Conservation (phyloP, 495 filamentous ascomycete genomes). For the Daldinia bambusicola region DNA sequence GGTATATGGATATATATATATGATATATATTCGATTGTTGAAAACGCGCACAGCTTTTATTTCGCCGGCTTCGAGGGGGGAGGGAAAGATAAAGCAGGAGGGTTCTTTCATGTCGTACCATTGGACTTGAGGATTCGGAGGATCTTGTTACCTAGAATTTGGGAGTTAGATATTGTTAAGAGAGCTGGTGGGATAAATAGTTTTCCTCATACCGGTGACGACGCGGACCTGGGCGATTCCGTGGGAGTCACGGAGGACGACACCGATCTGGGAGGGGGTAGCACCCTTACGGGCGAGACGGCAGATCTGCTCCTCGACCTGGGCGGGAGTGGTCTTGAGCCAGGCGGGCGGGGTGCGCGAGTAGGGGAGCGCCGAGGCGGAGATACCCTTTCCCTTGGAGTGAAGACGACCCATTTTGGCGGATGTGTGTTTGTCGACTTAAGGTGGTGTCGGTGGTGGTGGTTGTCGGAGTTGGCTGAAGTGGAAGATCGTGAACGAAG, state of each 20-base stretch:
- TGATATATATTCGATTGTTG: conserved; percentile 19
- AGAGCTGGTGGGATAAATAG: not conserved
- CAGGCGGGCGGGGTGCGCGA: conserved; percentile 89
- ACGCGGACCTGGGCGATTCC: conserved; percentile 96
- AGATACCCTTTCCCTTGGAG: conserved; percentile 99
- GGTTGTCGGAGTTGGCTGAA: conserved; percentile 44
- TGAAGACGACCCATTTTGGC: conserved; percentile 96
- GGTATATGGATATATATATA: conserved; percentile 8
- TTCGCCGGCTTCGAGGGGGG: conserved; percentile 30
- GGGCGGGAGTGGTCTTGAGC: conserved; percentile 88
- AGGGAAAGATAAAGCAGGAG: not conserved
- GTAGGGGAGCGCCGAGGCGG: conserved; percentile 93
- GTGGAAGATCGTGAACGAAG: conserved; percentile 35
- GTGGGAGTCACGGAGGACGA: conserved; percentile 95
- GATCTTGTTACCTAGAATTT: conserved; percentile 86
- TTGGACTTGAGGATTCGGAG: conserved; percentile 92
- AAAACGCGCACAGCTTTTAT: conserved; percentile 31
- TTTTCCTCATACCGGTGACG: conserved; percentile 82
- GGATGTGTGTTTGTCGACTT: conserved; percentile 51
- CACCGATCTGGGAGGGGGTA: conserved; percentile 98
- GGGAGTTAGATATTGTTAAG: conserved; percentile 9
- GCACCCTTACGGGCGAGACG: conserved; percentile 97
- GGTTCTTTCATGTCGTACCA: conserved; percentile 70
- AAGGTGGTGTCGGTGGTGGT: conserved; percentile 35
- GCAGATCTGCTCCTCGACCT: conserved; percentile 98